phyloP scores from a whole-genome alignment of 495 filamentous ascomycete genomes.

The Astrothelium macrocarpum region DNA sequence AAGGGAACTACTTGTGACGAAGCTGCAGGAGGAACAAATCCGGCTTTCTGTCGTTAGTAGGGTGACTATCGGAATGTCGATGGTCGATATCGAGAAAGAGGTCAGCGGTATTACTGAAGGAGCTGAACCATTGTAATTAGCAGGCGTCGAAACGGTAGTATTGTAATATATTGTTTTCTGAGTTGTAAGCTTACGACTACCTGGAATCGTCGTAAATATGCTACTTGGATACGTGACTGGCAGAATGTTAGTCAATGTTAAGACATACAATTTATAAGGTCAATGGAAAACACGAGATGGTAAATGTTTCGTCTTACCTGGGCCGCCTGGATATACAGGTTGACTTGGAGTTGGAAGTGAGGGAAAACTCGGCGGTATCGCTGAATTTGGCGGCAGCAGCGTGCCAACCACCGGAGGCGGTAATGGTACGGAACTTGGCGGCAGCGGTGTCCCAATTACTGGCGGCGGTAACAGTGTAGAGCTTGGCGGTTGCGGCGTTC shows the following conservation, averaged over 20 bases:
- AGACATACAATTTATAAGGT: not conserved
- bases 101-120: not conserved
- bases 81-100: not conserved
- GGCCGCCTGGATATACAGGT: not conserved
- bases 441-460: not conserved
- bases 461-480: not conserved
- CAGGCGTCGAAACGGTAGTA: not conserved
- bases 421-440: not conserved
- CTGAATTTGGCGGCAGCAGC: not conserved
- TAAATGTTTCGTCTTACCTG: not conserved
- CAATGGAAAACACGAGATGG: not conserved
- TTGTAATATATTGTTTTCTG: not conserved
- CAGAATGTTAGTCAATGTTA: not conserved
- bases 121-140: not conserved
- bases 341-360: not conserved
- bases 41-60: not conserved
- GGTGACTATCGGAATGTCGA: not conserved
- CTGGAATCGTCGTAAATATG: not conserved
- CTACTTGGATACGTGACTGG: not conserved
- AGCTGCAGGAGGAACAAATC: too few species aligned
- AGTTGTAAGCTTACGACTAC: not conserved
- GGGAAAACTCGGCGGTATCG: not conserved
- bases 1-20: not conserved
- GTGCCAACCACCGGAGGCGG: not conserved
- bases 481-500: not conserved